phyloP scores from a whole-genome alignment of 148 eudicot species.

The Camellia japonica region DNA sequence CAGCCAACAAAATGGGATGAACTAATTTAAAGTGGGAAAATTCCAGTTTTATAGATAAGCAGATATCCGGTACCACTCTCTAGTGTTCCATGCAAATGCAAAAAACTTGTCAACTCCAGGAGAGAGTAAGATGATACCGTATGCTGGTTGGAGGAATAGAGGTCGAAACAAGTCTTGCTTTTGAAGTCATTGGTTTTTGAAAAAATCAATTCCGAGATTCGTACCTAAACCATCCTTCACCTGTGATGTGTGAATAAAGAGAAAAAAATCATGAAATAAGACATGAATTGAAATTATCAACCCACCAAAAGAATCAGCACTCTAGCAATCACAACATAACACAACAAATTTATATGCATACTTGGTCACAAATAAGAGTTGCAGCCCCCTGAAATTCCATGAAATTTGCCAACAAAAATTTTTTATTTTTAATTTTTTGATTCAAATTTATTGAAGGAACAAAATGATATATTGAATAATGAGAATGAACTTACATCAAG shows the following conservation, averaged over 20 bases:
- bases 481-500: constrained; percentile 27
- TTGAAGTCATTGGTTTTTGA: neutral
- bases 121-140: neutral
- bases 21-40: neutral
- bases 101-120: neutral
- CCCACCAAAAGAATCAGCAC: neutral
- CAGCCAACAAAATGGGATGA: neutral
- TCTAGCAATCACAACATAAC: neutral
- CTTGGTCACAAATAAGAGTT: neutral
- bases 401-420: too few species aligned
- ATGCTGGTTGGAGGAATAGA: neutral
- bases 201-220: too few species aligned
- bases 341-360: neutral
- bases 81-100: constrained; percentile 11
- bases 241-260: neutral
- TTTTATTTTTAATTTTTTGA: too few species aligned
- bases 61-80: neutral
- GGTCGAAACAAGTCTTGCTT: neutral
- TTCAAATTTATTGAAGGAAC: neutral
- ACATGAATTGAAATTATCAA: neutral
- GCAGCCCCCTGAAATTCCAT: neutral
- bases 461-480: too few species aligned
- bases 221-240: too few species aligned
- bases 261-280: neutral
- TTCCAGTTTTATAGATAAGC: neutral